These are phyloP conservation scores for Aspergillus aculeatus DNA, from an alignment of 2,329 filamentous ascomycete species.

Conservation along the genomic window DNA sequence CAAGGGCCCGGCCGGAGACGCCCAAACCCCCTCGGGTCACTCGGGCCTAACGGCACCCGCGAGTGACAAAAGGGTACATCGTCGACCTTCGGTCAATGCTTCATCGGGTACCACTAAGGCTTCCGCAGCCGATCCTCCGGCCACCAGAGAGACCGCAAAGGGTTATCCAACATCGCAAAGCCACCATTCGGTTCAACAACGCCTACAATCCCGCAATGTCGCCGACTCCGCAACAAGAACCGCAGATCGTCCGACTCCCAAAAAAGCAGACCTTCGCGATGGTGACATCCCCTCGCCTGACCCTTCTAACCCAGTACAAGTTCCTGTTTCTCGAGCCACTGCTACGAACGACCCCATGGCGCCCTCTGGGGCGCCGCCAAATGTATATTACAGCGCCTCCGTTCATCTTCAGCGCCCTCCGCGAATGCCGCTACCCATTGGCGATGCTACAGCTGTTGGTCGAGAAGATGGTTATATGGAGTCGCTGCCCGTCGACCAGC, in stretches of 20 bases:
- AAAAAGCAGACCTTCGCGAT: slow-evolving; percentile 22
- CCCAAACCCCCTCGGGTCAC: slow-evolving; percentile 27
- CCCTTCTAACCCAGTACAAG: slow-evolving; percentile 40
- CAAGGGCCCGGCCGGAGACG: slow-evolving; percentile 40
- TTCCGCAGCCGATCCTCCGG: slow-evolving; percentile 44
- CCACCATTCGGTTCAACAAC: slow-evolving; percentile 40
- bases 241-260: slow-evolving; percentile 25
- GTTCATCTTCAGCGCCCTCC: slow-evolving; percentile 62
- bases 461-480: slow-evolving; percentile 61
- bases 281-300: slow-evolving; percentile 33
- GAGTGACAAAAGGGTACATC: slow-evolving; percentile 40
- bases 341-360: slow-evolving; percentile 33
- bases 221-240: slow-evolving; percentile 31
- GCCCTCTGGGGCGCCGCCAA: slow-evolving; percentile 48
- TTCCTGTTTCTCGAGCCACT: slow-evolving; percentile 33
- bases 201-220: slow-evolving; percentile 41
- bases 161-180: slow-evolving; percentile 38
- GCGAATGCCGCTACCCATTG: slow-evolving; percentile 86
- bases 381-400: slow-evolving; percentile 47
- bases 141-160: slow-evolving; percentile 44
- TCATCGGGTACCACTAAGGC: slow-evolving; percentile 39
- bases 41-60: slow-evolving; percentile 24
- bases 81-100: slow-evolving; percentile 43
- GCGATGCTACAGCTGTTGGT: slow-evolving; percentile 80
- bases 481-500: slow-evolving; percentile 42